Evolutionary conservation across 140 eudicot genomes (phyloP).

Genomic region (Flaveria floridana): DNA sequence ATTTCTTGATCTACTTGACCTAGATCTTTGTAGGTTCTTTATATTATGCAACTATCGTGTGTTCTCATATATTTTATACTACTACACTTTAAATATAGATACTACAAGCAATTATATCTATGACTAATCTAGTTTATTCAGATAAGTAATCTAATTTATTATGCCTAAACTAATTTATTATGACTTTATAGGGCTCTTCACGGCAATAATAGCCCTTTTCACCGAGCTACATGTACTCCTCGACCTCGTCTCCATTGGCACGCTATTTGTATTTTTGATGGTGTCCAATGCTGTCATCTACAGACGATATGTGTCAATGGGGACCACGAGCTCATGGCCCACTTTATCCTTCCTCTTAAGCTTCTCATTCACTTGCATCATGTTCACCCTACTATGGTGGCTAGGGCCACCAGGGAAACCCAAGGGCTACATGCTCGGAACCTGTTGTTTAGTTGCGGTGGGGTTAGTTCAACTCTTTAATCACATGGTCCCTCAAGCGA

Average conservation of each 20-base stretch:
- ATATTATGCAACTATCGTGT: constrained; percentile 16
- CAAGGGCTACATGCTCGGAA: constrained; percentile 71
- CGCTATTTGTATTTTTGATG: constrained; percentile 89
- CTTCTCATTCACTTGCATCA: constrained; percentile 57
- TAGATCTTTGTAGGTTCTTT: constrained; percentile 4
- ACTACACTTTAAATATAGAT: neutral
- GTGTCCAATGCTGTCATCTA: constrained; percentile 90
- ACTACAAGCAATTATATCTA: too few relatives aligned
- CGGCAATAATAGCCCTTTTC: constrained; percentile 79
- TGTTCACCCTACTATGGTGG: constrained; percentile 81
- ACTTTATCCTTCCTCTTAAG: constrained; percentile 69
- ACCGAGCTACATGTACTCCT: constrained; percentile 79
- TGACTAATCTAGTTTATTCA: neutral
- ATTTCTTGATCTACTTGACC: constrained; percentile 28
- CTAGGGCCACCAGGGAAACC: constrained; percentile 73
- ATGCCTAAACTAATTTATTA: neutral
- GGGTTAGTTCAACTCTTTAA: constrained; percentile 57
- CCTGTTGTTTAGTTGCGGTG: constrained; percentile 46
- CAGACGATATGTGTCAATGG: constrained; percentile 66
- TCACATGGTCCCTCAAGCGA: constrained; percentile 80
- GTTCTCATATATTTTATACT: neutral
- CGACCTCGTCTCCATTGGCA: constrained; percentile 82
- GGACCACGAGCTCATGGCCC: constrained; percentile 79
- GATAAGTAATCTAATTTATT: neutral
- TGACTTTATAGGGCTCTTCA: constrained; percentile 60